Percentiles rank a stretch among this genome's conserved stretches.
phyloP scores from a whole-genome alignment of 305 asterid genomes.

The Fraxinus albicans region DNA sequence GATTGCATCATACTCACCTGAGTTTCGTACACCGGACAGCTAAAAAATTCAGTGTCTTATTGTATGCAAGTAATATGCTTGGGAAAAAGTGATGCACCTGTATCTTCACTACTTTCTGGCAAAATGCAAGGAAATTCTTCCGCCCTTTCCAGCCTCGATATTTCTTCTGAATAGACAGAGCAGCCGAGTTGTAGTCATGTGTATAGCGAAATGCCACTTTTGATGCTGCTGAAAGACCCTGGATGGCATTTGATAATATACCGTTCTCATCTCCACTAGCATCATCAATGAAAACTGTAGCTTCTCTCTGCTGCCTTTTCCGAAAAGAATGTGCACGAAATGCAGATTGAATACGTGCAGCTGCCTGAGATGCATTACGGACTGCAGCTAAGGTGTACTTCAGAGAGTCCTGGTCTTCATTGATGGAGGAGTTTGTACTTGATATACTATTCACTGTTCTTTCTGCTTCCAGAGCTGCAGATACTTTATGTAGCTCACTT shows the following conservation, averaged over 20 bases:
- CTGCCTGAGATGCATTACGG: conserved; percentile 86
- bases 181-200: conserved; percentile 71
- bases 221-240: conserved; percentile 62
- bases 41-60: not conserved
- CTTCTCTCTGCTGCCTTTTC: conserved; percentile 65
- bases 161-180: conserved; percentile 90
- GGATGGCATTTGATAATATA: conserved; percentile 43
- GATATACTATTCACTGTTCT: conserved; percentile 56
- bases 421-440: conserved; percentile 30
- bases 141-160: conserved; percentile 92
- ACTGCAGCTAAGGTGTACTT: conserved; percentile 77
- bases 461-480: conserved; percentile 86
- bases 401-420: conserved; percentile 70
- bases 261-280: conserved; percentile 46
- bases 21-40: not conserved
- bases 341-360: conserved; percentile 96
- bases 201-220: conserved; percentile 55
- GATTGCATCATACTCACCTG: not conserved
- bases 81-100: conserved; percentile 56
- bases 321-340: conserved; percentile 94
- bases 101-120: conserved; percentile 94
- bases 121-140: conserved; percentile 72
- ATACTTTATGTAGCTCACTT: conserved; percentile 74
- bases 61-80: not conserved
- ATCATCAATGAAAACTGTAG: conserved; percentile 25